Evolutionary conservation across 495 filamentous ascomycete genomes (phyloP).

Genomic region (Thermochaetoides thermophila): DNA sequence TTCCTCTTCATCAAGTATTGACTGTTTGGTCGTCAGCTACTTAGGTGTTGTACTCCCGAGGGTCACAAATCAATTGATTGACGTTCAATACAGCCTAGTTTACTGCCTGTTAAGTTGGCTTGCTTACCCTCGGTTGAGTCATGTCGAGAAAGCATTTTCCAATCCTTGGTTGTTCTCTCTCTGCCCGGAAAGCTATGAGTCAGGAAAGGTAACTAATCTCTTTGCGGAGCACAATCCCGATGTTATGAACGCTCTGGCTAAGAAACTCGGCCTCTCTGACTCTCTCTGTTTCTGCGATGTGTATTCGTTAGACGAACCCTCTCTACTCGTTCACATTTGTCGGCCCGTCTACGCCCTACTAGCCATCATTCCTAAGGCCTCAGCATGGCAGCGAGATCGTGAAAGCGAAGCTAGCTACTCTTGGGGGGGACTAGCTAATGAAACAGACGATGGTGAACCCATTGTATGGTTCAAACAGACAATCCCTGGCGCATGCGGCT

Average conservation of each 20-base stretch:
- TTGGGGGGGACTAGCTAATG: slow-evolving; percentile 8
- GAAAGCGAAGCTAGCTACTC: slow-evolving; percentile 27
- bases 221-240: slow-evolving; percentile 52
- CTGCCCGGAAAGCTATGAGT: too few relatives aligned
- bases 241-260: slow-evolving; percentile 59
- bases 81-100: too few relatives aligned
- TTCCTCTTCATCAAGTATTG: too few relatives aligned
- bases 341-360: slow-evolving; percentile 62
- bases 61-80: too few relatives aligned
- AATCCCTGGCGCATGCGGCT: slow-evolving; percentile 74
- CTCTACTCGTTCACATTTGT: slow-evolving; percentile 55
- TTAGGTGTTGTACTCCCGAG: too few relatives aligned
- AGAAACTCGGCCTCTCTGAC: slow-evolving; percentile 52
- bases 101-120: too few relatives aligned
- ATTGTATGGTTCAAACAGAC: slow-evolving; percentile 83
- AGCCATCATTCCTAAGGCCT: slow-evolving; percentile 57
- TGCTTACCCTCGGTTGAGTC: too few relatives aligned
- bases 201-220: too few relatives aligned
- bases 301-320: slow-evolving; percentile 58
- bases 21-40: too few relatives aligned
- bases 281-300: slow-evolving; percentile 66
- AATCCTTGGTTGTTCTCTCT: too few relatives aligned
- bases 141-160: too few relatives aligned
- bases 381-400: slow-evolving; percentile 44
- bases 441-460: slow-evolving; percentile 25